phyloP scores from a whole-genome alignment of 2,329 filamentous ascomycete species.

The Colletotrichum magnum region DNA sequence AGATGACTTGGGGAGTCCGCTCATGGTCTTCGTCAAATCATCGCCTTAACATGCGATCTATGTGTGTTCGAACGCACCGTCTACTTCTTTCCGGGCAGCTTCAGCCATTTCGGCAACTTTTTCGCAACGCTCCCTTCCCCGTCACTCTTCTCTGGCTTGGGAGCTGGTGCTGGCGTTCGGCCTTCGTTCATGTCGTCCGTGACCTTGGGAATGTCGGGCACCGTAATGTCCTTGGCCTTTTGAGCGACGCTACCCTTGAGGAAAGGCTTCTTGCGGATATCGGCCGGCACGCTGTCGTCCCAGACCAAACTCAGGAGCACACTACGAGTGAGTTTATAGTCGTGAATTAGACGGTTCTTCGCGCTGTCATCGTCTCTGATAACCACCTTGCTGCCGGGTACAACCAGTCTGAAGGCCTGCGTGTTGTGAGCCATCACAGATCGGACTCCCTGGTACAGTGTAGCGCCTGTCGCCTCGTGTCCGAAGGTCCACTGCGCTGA shows the following conservation, averaged over 20 bases:
- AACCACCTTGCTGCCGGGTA: slow-evolving; percentile 67
- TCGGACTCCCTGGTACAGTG: slow-evolving; percentile 82
- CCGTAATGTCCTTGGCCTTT: slow-evolving; percentile 76
- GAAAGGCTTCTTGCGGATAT: slow-evolving; percentile 69
- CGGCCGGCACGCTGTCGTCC: slow-evolving; percentile 73
- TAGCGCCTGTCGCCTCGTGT: slow-evolving; percentile 76
- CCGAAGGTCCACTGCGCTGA: slow-evolving; percentile 81
- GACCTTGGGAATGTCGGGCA: slow-evolving; percentile 68
- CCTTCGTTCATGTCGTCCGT: slow-evolving; percentile 57
- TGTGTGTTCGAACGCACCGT: too few species aligned
- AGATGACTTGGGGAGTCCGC: too few species aligned
- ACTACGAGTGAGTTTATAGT: slow-evolving; percentile 78
- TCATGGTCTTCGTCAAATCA: too few species aligned
- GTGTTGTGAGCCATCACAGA: slow-evolving; percentile 75
- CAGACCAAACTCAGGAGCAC: slow-evolving; percentile 84
- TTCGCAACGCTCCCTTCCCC: too few species aligned
- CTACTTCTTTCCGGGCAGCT: too few species aligned
- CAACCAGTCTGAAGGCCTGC: slow-evolving; percentile 80
- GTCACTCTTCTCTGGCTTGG: slow-evolving; percentile 42
- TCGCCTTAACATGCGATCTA: too few species aligned
- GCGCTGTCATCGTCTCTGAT: slow-evolving; percentile 63
- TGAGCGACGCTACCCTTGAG: slow-evolving; percentile 71
- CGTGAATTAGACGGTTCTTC: slow-evolving; percentile 75
- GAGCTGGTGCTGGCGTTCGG: slow-evolving; percentile 44
- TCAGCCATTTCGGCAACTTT: too few species aligned